Conservation (phyloP, 768 basidiomycete species). For the Russula virescens region DNA sequence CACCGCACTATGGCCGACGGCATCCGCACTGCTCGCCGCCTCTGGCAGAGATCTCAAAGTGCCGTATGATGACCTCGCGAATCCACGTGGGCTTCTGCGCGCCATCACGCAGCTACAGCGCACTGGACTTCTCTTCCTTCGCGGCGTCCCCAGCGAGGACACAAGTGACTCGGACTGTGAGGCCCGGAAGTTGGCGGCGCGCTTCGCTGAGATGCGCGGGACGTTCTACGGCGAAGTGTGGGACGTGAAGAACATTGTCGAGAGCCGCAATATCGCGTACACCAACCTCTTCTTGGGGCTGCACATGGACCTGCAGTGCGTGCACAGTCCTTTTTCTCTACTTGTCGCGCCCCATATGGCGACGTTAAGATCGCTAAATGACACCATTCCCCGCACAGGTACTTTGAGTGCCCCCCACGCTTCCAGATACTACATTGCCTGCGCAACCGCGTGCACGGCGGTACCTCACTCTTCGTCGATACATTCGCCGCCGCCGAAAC, state of each 20-base stretch:
- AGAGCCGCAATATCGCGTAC: constrained; percentile 90
- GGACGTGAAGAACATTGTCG: constrained; percentile 73
- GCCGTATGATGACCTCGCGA: constrained; percentile 46
- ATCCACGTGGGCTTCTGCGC: constrained; percentile 41
- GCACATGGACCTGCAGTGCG: constrained; percentile 90
- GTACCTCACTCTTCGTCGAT: constrained; percentile 84
- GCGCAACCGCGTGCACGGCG: constrained; percentile 77
- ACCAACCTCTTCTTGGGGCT: constrained; percentile 84
- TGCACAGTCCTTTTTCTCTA: constrained; percentile 15
- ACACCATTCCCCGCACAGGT: constrained; percentile 43
- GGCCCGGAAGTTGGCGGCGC: constrained; percentile 54
- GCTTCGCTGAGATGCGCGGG: constrained; percentile 69
- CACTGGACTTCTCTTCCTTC: constrained; percentile 71
- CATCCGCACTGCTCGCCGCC: constrained; percentile 30
- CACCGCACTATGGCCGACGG: constrained; percentile 42
- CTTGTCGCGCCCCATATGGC: background rate
- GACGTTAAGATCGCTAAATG: background rate
- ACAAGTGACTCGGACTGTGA: constrained; percentile 62
- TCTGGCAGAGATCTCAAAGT: constrained; percentile 44
- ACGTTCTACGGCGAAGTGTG: constrained; percentile 90
- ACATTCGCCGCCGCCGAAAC: constrained; percentile 56
- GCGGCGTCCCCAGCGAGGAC: constrained; percentile 57
- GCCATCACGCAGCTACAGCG: constrained; percentile 65
- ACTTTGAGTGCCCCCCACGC: constrained; percentile 86
- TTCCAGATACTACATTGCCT: constrained; percentile 92